Conservation (phyloP, 1,139 yeast species). For the Yamadazyma sp. region DNA sequence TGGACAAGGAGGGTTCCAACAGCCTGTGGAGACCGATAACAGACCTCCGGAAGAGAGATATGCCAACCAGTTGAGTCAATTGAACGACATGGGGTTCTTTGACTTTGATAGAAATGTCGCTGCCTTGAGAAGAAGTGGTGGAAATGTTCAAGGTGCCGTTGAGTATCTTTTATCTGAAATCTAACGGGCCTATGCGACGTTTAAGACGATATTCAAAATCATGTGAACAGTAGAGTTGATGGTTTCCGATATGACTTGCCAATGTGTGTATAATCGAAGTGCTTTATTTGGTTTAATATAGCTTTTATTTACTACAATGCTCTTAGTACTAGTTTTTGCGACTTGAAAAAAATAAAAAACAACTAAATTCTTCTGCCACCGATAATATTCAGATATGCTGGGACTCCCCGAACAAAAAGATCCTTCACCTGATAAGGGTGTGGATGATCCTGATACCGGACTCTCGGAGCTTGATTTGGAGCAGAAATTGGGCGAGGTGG, state of each 20-base stretch:
- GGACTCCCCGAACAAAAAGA: too few species aligned
- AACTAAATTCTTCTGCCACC: too few species aligned
- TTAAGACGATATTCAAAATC: too few species aligned
- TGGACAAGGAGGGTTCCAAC: conserved; percentile 24
- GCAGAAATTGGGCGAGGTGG: conserved; percentile 1
- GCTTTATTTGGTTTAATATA: too few species aligned
- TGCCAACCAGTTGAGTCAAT: conserved; percentile 85
- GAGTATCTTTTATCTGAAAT: conserved; percentile 61
- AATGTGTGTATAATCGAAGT: neutral
- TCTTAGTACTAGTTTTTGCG: too few species aligned
- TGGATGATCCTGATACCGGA: too few species aligned
- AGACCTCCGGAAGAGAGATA: conserved; percentile 97
- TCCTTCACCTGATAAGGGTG: too few species aligned
- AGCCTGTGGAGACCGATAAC: conserved; percentile 58
- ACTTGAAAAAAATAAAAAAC: too few species aligned
- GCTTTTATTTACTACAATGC: too few species aligned
- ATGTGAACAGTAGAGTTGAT: too few species aligned
- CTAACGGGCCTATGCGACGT: neutral
- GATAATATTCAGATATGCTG: too few species aligned
- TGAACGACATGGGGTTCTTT: conserved; percentile 94
- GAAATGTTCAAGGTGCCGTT: conserved; percentile 95
- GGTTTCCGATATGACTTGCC: too few species aligned
- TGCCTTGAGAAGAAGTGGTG: conserved; percentile 93
- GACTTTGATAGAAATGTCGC: conserved; percentile 91
- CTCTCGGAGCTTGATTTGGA: neutral